A percentile compares a stretch with the other conserved stretches of the same genome.
phyloP scores from a whole-genome alignment of 2,329 filamentous ascomycete species.

The Cyphellophora attinorum region DNA sequence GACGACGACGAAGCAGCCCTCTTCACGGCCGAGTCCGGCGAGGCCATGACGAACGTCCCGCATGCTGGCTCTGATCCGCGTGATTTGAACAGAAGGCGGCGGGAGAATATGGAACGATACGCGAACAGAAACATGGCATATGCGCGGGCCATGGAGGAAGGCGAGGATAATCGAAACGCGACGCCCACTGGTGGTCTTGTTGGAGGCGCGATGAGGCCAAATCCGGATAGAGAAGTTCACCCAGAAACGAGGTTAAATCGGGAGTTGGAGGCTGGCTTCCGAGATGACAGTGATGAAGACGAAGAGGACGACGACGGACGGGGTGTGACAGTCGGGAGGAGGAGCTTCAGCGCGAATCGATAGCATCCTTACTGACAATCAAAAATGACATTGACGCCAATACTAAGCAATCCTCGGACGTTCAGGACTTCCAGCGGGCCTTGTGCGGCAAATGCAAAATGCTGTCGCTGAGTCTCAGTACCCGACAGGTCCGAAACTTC shows the following conservation, averaged over 20 bases:
- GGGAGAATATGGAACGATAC: constrained; percentile 26
- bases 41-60: constrained; percentile 41
- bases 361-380: no score
- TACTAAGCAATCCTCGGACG: no score
- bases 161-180: constrained; percentile 16
- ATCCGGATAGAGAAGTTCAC: constrained; percentile 23
- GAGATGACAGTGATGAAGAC: constrained; percentile 63
- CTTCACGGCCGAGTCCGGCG: constrained; percentile 60
- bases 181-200: neutral
- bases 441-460: no score
- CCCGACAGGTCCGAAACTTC: no score
- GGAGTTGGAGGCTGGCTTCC: constrained; percentile 69
- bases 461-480: no score
- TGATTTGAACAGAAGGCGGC: constrained; percentile 32
- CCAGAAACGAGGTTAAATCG: constrained; percentile 57
- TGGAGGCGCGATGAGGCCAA: neutral
- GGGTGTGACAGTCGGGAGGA: constrained; percentile 14
- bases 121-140: constrained; percentile 17
- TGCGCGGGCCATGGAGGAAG: constrained; percentile 19
- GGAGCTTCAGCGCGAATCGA: neutral
- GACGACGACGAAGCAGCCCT: no score
- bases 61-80: constrained; percentile 30
- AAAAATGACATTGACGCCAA: no score
- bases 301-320: constrained; percentile 27
- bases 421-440: no score